Evolutionary conservation across 2,329 filamentous ascomycete genomes (phyloP).

Genomic region (Nemania sp.): DNA sequence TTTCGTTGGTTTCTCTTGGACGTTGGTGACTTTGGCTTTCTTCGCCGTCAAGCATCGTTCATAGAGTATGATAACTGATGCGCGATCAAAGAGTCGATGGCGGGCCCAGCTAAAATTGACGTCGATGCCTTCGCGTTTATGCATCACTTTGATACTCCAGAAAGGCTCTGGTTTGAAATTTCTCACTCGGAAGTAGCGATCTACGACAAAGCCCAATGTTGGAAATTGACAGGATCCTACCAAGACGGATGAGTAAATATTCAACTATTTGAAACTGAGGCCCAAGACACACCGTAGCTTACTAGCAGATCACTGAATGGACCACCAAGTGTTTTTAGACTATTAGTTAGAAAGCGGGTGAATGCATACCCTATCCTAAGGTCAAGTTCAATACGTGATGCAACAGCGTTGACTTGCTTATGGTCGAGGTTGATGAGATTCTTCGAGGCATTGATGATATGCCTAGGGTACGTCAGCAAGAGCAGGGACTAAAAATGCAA

Average conservation of each 20-base stretch:
- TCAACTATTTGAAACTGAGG: background rate
- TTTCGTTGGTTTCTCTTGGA: constrained; percentile 87
- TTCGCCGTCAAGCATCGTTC: constrained; percentile 82
- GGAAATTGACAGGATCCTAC: constrained; percentile 92
- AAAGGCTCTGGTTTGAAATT: constrained; percentile 93
- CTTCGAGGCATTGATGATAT: constrained; percentile 82
- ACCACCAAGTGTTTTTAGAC: constrained; percentile 72
- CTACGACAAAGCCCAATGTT: constrained; percentile 94
- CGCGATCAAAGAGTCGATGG: constrained; percentile 84
- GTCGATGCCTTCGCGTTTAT: constrained; percentile 75
- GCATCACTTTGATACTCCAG: constrained; percentile 87
- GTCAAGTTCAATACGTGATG: constrained; percentile 89
- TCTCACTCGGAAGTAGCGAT: constrained; percentile 89
- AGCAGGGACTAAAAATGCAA: background rate
- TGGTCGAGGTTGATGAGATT: constrained; percentile 80
- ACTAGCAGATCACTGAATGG: constrained; percentile 68
- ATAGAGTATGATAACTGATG: constrained; percentile 78
- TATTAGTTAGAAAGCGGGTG: constrained; percentile 83
- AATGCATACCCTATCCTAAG: constrained; percentile 91
- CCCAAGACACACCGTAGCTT: constrained; percentile 71
- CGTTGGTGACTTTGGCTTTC: constrained; percentile 78
- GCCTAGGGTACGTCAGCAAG: constrained; percentile 54
- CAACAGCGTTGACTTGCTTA: constrained; percentile 83
- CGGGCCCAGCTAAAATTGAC: constrained; percentile 86
- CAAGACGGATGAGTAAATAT: constrained; percentile 23